These are phyloP conservation scores for Podaxis sp. DNA, from an alignment of 768 basidiomycete genomes.

Conservation along the genomic window DNA sequence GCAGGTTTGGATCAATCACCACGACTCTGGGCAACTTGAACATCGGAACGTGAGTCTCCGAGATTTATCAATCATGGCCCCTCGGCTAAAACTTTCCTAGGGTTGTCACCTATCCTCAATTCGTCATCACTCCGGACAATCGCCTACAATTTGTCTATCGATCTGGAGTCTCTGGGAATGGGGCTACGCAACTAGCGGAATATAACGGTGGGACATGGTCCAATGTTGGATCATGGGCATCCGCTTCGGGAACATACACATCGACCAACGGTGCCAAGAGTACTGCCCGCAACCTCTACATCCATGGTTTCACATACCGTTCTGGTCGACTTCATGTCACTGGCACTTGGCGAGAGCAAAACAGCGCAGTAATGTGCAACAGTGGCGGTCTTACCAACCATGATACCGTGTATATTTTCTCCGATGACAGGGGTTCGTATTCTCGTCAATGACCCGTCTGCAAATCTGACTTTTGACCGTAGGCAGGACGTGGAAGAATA, in stretches of 20 bases:
- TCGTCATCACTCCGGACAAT: conserved; percentile 45
- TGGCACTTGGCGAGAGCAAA: conserved; percentile 48
- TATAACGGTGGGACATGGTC: conserved; percentile 39
- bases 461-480: neutral
- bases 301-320: conserved; percentile 46
- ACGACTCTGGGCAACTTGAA: conserved; percentile 39
- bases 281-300: conserved; percentile 43
- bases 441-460: neutral
- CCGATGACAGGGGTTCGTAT: conserved; percentile 39
- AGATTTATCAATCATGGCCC: neutral
- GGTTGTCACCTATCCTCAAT: conserved; percentile 45
- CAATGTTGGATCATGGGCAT: conserved; percentile 47
- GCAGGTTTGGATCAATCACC: conserved; percentile 38
- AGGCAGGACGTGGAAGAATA: conserved; percentile 48
- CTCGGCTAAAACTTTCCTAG: conserved; percentile 20
- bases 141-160: conserved; percentile 47
- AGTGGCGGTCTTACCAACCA: conserved; percentile 45
- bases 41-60: conserved; percentile 35
- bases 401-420: conserved; percentile 46
- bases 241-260: conserved; percentile 40
- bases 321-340: conserved; percentile 37
- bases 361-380: conserved; percentile 39
- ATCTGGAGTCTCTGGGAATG: conserved; percentile 45
- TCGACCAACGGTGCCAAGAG: conserved; percentile 40
- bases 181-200: conserved; percentile 46